Base-by-base conservation (phyloP, 225 moss, liverwort and hornwort genomes). In the Pseudisothecium myosuroides region DNA sequence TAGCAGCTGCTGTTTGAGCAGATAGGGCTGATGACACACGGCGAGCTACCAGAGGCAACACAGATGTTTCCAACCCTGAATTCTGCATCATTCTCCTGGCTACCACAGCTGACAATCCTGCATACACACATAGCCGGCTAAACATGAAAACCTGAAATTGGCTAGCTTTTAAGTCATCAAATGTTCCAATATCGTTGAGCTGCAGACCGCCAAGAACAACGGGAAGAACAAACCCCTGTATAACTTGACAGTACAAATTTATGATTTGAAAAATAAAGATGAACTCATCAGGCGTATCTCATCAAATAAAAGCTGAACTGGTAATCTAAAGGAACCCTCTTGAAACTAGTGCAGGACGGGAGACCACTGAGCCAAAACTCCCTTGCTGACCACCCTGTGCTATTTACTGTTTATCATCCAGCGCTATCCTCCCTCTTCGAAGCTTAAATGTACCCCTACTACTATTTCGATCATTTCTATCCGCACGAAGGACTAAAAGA, bases 51-150 rank as follows among this genome's bases (percentile, higher is more conserved):
- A 99, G 88, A 80, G 99, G 99, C 76, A 99, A 90, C 62, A 95
- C 95, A 59, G 95, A 87, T 68, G 93, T 92, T 87, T 97, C 99
- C 75, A 96, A 80, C 75, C 92, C 93, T 27, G 95, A 92, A 89
- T 85, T 95, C 91, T 97, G 96, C 96, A 99, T 96, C 99, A 97
- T 99, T 90, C 96, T 95, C 91, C 95, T 96, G 58, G 99, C 99
- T 83, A 99, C 95, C 88, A 97, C 94, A 74, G 99, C 94, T 80
- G 99, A 97, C 89, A 99, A 90, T 59, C 99, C 99, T 99, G 97
- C 93, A 92, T 62, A 47, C 88, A 88, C 66, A 41, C 89, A 79
- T 45, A 85, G 47, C 65, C 68, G 68, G 62, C 76, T n/a, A 87
- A 86, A 83, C n/a, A 82, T 66, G 82, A 89, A 45, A 82, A 89